phyloP scores from a whole-genome alignment of 1,139 yeast species.

The Suzukiozyma palmioleophila region DNA sequence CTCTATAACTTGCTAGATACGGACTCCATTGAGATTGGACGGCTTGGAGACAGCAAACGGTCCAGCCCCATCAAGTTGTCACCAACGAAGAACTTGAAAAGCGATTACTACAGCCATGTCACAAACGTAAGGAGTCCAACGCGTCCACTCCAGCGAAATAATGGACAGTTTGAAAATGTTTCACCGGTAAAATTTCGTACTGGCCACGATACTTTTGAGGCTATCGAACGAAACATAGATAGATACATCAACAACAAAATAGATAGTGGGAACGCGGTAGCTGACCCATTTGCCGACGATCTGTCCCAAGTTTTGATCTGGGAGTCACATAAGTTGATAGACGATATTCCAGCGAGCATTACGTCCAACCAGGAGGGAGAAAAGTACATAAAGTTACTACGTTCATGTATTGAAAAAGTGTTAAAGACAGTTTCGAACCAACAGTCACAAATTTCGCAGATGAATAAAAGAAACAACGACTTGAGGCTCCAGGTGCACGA shows the following conservation, averaged over 20 bases:
- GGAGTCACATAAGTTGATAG: constrained; percentile 28
- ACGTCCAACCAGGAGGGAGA: constrained; percentile 24
- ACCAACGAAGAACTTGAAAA: constrained; percentile 15
- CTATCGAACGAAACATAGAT: constrained; percentile 1
- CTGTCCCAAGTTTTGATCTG: constrained; percentile 15
- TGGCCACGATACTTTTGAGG: constrained; percentile 2
- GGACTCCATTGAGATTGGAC: constrained; percentile 4
- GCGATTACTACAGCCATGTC: constrained; percentile 13
- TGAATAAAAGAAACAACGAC: neutral
- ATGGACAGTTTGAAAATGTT: neutral
- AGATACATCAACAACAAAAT: neutral
- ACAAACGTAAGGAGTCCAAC: neutral
- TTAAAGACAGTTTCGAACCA: neutral
- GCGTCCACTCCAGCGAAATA: neutral
- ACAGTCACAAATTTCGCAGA: neutral
- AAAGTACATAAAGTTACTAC: constrained; percentile 6
- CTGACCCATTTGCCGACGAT: neutral
- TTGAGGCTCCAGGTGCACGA: neutral
- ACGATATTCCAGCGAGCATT: constrained; percentile 19
- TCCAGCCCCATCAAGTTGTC: constrained; percentile 6
- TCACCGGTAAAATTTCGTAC: neutral
- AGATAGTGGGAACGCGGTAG: neutral
- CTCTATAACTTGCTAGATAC: constrained; percentile 3
- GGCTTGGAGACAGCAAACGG: constrained; percentile 1
- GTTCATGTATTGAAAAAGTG: neutral